A percentile compares a stretch with the other conserved stretches of the same genome.
These are phyloP conservation scores for Aristolochia californica DNA, from an alignment of 164 flowering plant species.

Conservation along the genomic window DNA sequence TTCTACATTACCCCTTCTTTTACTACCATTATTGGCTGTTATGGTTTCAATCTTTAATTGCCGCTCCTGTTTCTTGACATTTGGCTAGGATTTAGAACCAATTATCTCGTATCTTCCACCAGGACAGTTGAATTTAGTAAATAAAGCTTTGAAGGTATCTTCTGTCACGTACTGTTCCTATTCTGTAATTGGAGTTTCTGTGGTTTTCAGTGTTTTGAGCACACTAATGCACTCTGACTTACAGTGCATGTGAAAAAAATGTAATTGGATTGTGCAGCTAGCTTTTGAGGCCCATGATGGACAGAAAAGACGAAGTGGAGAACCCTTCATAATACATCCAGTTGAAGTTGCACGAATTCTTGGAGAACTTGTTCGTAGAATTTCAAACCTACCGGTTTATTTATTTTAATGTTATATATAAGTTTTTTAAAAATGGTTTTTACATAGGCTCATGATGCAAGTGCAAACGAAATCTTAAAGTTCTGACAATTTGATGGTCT, in stretches of 20 bases:
- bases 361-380: constrained; percentile 80
- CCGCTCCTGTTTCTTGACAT: background rate
- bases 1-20: too few relatives aligned
- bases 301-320: constrained; percentile 97
- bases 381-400: background rate
- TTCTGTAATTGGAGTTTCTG: background rate
- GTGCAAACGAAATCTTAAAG: too few relatives aligned
- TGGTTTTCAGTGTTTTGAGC: background rate
- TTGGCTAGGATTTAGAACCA: constrained; percentile 64
- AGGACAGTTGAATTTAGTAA: constrained; percentile 58
- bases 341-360: constrained; percentile 98
- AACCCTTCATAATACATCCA: constrained; percentile 97
- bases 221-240: background rate
- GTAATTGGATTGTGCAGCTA: constrained; percentile 39
- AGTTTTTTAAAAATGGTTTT: background rate
- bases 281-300: constrained; percentile 99
- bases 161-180: background rate
- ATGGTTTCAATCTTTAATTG: background rate
- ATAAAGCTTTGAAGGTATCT: constrained; percentile 65
- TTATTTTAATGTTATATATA: background rate
- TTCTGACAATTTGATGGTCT: background rate
- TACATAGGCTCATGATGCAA: background rate
- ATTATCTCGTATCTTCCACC: constrained; percentile 69
- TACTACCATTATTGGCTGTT: background rate
- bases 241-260: background rate